Conservation (phyloP, 768 basidiomycete species). For the Phlegmacium glaucopus region DNA sequence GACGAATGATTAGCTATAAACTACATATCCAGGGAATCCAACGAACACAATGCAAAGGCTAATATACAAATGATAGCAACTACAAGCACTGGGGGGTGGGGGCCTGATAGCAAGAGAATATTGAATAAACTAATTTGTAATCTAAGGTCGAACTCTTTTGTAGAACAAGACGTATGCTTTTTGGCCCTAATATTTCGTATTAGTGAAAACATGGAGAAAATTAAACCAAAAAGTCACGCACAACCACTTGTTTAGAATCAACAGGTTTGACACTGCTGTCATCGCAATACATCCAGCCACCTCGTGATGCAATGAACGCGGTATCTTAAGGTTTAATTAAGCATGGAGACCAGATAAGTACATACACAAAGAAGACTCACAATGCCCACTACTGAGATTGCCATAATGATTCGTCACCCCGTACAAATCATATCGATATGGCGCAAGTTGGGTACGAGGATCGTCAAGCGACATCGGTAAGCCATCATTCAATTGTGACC, state of each 20-base stretch:
- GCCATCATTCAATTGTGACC: constrained; percentile 42
- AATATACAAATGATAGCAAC: constrained; percentile 27
- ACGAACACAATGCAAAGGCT: constrained; percentile 25
- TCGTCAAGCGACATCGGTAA: constrained; percentile 53
- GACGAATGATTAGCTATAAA: constrained; percentile 23
- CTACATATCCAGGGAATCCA: constrained; percentile 32
- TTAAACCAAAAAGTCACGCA: constrained; percentile 34
- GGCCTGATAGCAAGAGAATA: constrained; percentile 18
- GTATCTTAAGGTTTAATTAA: constrained; percentile 59
- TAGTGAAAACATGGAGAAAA: constrained; percentile 3
- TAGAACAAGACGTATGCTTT: constrained; percentile 85
- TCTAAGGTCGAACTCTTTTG: constrained; percentile 55
- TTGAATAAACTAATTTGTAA: constrained; percentile 25
- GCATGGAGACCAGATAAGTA: not conserved
- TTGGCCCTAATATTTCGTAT: constrained; percentile 30
- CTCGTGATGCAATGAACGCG: constrained; percentile 82
- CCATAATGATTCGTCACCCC: constrained; percentile 97
- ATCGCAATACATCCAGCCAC: constrained; percentile 92
- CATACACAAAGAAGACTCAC: constrained; percentile 45
- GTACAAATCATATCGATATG: constrained; percentile 92
- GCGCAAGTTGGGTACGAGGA: constrained; percentile 79
- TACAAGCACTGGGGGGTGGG: constrained; percentile 11
- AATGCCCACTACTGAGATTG: constrained; percentile 92
- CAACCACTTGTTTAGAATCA: constrained; percentile 80
- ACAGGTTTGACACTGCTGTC: constrained; percentile 81